phyloP scores from a whole-genome alignment of 768 basidiomycete species.

The Xanthoconium purpureum region DNA sequence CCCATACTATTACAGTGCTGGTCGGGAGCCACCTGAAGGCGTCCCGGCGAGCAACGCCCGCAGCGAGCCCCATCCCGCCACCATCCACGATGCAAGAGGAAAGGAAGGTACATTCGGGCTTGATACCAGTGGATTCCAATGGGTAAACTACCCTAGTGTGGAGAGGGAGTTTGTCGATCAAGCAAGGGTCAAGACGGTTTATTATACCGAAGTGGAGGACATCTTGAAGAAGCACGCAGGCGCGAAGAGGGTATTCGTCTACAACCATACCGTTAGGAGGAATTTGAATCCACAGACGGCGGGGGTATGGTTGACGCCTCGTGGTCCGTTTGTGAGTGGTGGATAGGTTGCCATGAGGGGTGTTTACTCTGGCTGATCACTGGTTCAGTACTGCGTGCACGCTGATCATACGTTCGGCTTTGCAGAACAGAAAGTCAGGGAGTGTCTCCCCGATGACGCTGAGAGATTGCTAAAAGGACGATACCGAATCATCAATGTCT shows the following conservation, averaged over 20 bases:
- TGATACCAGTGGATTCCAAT: not conserved
- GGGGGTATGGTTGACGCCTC: not conserved
- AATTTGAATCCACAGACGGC: not conserved
- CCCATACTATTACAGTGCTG: not conserved
- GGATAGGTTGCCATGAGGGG: not conserved
- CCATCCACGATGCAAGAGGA: not conserved
- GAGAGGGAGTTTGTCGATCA: not conserved
- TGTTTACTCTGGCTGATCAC: not conserved
- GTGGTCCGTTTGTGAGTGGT: not conserved
- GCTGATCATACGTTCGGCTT: not conserved
- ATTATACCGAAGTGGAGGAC: not conserved
- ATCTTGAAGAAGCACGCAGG: not conserved
- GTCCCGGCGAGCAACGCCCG: not conserved
- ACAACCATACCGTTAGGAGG: not conserved
- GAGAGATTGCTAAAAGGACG: slow-evolving; percentile 39
- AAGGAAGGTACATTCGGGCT: not conserved
- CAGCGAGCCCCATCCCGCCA: not conserved
- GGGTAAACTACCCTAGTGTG: not conserved
- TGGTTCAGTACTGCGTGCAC: not conserved
- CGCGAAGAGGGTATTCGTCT: not conserved
- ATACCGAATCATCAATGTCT: slow-evolving; percentile 42
- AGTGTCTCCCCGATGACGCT: slow-evolving; percentile 38
- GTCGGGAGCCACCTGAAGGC: not conserved
- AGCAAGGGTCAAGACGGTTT: not conserved
- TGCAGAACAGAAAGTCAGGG: not conserved